Evolutionary conservation across 768 basidiomycete species (phyloP), one percentile per base, ranked within the genome.

Genomic region (Cubamyces lactineus): DNA sequence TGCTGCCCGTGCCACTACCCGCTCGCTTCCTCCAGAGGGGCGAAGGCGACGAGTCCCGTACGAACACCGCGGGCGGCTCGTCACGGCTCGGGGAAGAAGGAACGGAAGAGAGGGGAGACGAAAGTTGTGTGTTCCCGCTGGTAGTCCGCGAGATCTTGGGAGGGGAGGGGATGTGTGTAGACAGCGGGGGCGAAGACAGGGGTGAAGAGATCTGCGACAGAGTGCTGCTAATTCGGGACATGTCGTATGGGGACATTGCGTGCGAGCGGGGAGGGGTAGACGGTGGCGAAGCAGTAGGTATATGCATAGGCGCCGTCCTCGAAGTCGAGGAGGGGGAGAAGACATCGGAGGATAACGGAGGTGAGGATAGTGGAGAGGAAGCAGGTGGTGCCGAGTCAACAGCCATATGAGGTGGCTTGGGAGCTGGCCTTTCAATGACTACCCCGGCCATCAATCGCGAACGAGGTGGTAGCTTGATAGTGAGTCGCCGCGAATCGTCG

Each of bases 351-450:
- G 62, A 57, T 3, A 42, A 40, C 15, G 66, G 64, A 11, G 56
- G 59, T 11, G 61, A 56, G 16, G 66, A 68, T 21, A 64, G 55
- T 3, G 63, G 64, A n/a, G 64, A 62, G 5, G 64, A 68, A 8
- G 34, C 34, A 34, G 48, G 57, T 17, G 52, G 45, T 13, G 15
- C 45, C 9, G 13, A 15, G 16, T 59, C 28, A 5, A 50, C 9
- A 30, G 30, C 8, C 16, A 59, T 42, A 6, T 52, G 56, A 1
- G 28, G n/a, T 5, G 24, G 50, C 24, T 21, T 40, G 13, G 48
- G 46, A 9, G 57, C 38, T 13, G 53, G 13, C 23, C 39, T 53
- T 17, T 59, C 24, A 9, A 66, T 63, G 45, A 66, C 58, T 1
- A 66, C 62, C 17, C 51, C 65, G 2, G 64, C 50, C 34, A 65